A percentile compares a stretch with the other conserved stretches of the same genome.
Conservation (phyloP, 139 green algal species). For the Astrephomene gubernaculifera region DNA sequence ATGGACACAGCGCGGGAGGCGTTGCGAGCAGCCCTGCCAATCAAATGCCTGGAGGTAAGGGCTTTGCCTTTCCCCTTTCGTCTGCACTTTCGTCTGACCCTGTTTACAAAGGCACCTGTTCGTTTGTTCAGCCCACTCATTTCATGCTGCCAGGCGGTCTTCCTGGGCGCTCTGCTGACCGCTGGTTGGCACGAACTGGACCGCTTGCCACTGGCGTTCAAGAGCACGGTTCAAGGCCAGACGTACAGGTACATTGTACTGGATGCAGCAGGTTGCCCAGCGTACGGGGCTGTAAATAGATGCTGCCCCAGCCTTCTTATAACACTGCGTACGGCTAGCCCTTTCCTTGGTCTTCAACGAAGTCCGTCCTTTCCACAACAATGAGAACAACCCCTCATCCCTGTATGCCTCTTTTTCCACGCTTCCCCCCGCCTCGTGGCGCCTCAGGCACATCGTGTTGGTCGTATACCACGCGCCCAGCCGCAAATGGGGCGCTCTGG, state of each 20-base stretch:
- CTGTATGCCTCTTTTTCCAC: too few species aligned
- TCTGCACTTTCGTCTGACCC: neutral
- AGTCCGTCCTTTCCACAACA: too few species aligned
- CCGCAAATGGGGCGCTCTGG: conserved; percentile 69
- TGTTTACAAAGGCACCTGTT: neutral
- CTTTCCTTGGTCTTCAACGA: too few species aligned
- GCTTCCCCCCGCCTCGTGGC: too few species aligned
- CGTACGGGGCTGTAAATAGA: too few species aligned
- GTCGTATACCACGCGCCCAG: conserved; percentile 53
- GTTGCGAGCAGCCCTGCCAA: conserved; percentile 48
- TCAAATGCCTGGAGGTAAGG: conserved; percentile 65
- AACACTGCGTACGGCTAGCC: too few species aligned
- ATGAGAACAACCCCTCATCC: too few species aligned
- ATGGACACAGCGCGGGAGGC: conserved; percentile 13
- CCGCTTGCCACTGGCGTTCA: conserved; percentile 73
- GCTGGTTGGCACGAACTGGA: conserved; percentile 61
- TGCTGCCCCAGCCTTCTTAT: too few species aligned
- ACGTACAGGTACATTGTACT: conserved; percentile 58
- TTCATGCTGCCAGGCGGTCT: conserved; percentile 50
- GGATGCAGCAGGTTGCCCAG: too few species aligned
- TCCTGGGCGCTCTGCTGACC: conserved; percentile 63
- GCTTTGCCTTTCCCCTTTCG: neutral
- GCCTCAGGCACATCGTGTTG: conserved; percentile 70
- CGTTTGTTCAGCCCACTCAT: neutral
- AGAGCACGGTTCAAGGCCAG: conserved; percentile 52